These are phyloP conservation scores for Agaricus subrufescens DNA, from an alignment of 768 basidiomycete genomes.

Conservation along the genomic window DNA sequence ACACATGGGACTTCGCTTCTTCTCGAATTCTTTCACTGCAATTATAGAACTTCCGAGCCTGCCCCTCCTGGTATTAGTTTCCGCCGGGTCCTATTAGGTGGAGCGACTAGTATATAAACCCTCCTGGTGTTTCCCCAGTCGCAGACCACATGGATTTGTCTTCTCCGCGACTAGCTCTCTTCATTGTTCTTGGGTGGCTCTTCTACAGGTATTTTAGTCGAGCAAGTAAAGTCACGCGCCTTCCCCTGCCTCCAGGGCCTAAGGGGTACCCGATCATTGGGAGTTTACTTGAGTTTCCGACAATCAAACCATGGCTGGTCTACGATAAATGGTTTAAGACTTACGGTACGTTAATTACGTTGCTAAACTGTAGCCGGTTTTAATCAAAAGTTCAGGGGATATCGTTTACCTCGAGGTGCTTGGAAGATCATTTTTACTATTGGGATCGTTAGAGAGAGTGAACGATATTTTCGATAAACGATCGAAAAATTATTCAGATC, in stretches of 20 bases:
- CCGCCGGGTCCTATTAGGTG: too few relatives aligned
- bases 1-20: too few relatives aligned
- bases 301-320: conserved; percentile 17
- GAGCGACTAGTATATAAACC: too few relatives aligned
- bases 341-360: conserved; percentile 14
- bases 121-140: too few relatives aligned
- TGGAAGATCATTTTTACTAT: conserved; percentile 11
- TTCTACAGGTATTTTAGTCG: not conserved
- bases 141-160: not conserved
- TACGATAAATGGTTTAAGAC: conserved; percentile 17
- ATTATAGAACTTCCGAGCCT: too few relatives aligned
- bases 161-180: not conserved
- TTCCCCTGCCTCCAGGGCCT: conserved; percentile 18
- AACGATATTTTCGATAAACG: conserved; percentile 16
- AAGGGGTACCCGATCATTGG: conserved; percentile 18
- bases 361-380: not conserved
- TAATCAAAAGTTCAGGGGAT: conserved; percentile 2
- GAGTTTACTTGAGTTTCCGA: conserved; percentile 15
- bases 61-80: too few relatives aligned
- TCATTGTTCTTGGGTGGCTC: not conserved
- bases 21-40: too few relatives aligned
- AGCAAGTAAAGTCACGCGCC: not conserved
- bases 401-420: conserved; percentile 9
- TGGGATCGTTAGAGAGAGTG: conserved; percentile 10
- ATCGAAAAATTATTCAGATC: conserved; percentile 17